A percentile compares a stretch with the other conserved stretches of the same genome.
These are phyloP conservation scores for Colletotrichum musae DNA, from an alignment of 2,329 filamentous ascomycete species.

Conservation along the genomic window DNA sequence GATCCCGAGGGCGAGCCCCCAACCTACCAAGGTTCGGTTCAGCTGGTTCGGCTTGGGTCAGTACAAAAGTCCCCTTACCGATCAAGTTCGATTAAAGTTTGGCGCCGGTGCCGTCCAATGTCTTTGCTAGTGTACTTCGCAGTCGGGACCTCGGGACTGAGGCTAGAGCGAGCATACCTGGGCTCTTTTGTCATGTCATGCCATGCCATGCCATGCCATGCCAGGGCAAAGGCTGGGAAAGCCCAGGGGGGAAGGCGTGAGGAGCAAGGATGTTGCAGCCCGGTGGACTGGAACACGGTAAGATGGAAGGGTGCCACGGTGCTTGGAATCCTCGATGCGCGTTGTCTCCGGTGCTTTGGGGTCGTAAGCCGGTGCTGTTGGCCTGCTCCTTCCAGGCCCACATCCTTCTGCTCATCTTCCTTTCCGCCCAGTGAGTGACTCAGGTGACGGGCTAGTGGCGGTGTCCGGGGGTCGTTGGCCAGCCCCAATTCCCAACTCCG, in stretches of 20 bases:
- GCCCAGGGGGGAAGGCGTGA: slow-evolving; percentile 4
- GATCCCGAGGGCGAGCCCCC: not conserved
- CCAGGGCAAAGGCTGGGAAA: slow-evolving; percentile 2
- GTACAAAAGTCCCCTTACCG: slow-evolving; percentile 29
- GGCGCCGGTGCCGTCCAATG: slow-evolving; percentile 31
- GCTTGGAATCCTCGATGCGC: slow-evolving; percentile 6
- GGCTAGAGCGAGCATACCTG: not conserved
- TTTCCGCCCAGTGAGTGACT: slow-evolving; percentile 27
- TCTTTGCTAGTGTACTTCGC: slow-evolving; percentile 6
- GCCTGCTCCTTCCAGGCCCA: slow-evolving; percentile 11
- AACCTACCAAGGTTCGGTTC: not conserved
- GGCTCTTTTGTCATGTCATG: not conserved
- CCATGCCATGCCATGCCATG: slow-evolving; percentile 10
- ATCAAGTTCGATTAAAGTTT: slow-evolving; percentile 40
- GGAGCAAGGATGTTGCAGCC: slow-evolving; percentile 7
- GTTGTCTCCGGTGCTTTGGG: slow-evolving; percentile 14
- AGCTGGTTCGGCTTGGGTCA: slow-evolving; percentile 1
- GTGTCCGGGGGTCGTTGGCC: slow-evolving; percentile 30
- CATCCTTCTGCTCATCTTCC: slow-evolving; percentile 28
- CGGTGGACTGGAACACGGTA: slow-evolving; percentile 22
- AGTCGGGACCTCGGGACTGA: not conserved
- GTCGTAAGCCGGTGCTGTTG: not conserved
- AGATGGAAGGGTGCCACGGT: slow-evolving; percentile 5
- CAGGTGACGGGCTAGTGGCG: slow-evolving; percentile 35
- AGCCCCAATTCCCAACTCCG: slow-evolving; percentile 16